Evolutionary conservation across 2,329 filamentous ascomycete species (phyloP).

Genomic region (Epichloe typhina): DNA sequence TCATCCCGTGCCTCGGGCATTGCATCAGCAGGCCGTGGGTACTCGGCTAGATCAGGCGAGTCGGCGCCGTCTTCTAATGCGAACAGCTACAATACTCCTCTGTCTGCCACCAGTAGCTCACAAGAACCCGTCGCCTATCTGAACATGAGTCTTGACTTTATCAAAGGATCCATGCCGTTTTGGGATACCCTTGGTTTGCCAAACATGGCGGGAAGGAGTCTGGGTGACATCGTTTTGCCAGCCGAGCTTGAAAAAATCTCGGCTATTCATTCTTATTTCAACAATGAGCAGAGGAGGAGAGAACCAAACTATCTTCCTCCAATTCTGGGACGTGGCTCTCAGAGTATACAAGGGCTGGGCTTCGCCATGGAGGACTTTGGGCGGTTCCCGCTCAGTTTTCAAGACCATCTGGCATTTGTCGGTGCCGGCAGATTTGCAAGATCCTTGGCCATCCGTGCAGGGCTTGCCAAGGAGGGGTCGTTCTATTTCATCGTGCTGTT

Average conservation of each 20-base stretch:
- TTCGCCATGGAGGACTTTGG: conserved; percentile 40
- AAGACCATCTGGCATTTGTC: conserved; percentile 42
- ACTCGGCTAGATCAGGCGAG: conserved; percentile 34
- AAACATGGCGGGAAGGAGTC: conserved; percentile 32
- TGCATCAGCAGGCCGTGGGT: conserved; percentile 32
- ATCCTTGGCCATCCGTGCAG: conserved; percentile 36
- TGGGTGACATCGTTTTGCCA: conserved; percentile 40
- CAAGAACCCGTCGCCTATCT: conserved; percentile 43
- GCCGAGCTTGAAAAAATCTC: conserved; percentile 40
- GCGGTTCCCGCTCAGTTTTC: conserved; percentile 37
- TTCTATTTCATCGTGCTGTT: conserved; percentile 48
- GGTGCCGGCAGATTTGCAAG: conserved; percentile 37
- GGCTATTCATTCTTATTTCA: conserved; percentile 36
- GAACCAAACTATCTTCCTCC: conserved; percentile 52
- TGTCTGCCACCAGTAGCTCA: conserved; percentile 20
- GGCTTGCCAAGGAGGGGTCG: conserved; percentile 45
- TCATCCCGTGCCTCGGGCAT: conserved; percentile 43
- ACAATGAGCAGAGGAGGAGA: conserved; percentile 42
- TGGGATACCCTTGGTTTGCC: conserved; percentile 38
- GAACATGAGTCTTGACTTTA: conserved; percentile 44
- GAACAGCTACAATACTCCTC: not conserved
- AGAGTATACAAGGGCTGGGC: conserved; percentile 40
- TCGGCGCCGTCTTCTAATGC: conserved; percentile 20
- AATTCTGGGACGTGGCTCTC: conserved; percentile 43
- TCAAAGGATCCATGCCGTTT: conserved; percentile 43